A percentile compares a stretch with the other conserved stretches of the same genome.
Evolutionary conservation across 1,284 basidiomycete genomes (phyloP).

Genomic region (Moesziomyces globuligerus): DNA sequence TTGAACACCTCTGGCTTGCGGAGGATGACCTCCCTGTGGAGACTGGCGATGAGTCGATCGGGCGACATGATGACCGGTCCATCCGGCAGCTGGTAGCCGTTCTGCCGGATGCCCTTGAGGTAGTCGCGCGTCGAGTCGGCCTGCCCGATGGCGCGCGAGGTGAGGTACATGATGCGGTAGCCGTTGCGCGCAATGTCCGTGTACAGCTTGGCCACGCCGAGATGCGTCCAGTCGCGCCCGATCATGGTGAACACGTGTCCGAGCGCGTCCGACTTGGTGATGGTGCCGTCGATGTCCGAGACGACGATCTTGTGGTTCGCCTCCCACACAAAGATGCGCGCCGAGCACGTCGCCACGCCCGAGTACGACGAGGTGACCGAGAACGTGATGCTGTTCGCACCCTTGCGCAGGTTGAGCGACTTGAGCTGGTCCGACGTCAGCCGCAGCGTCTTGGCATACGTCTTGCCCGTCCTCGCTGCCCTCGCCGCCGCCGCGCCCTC

Average conservation of each 20-base stretch:
- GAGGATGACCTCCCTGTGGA: constrained; percentile 76
- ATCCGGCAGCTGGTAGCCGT: constrained; percentile 92
- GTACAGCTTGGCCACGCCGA: constrained; percentile 97
- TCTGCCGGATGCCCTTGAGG: constrained; percentile 92
- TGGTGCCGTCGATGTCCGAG: constrained; percentile 98
- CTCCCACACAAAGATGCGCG: constrained; percentile 96
- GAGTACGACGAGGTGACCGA: constrained; percentile 85
- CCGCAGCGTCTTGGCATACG: constrained; percentile 91
- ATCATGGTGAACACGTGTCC: constrained; percentile 99
- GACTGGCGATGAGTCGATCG: constrained; percentile 90
- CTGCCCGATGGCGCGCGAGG: constrained; percentile 96
- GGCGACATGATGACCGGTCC: constrained; percentile 99
- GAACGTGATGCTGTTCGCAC: constrained; percentile 92
- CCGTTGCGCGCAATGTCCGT: constrained; percentile 94
- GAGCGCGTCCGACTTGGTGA: constrained; percentile 91
- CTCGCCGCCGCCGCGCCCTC: constrained; percentile 6
- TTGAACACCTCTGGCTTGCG: constrained; percentile 99
- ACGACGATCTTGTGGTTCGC: constrained; percentile 87
- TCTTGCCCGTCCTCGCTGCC: constrained; percentile 69
- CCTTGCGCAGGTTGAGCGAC: constrained; percentile 81
- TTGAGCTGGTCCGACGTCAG: constrained; percentile 81
- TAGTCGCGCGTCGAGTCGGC: constrained; percentile 97
- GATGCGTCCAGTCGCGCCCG: constrained; percentile 99
- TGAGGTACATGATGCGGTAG: constrained; percentile 98
- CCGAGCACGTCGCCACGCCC: constrained; percentile 81